Evolutionary conservation across 2,329 filamentous ascomycete species (phyloP).

Genomic region (Cladosporium cucumerinum): DNA sequence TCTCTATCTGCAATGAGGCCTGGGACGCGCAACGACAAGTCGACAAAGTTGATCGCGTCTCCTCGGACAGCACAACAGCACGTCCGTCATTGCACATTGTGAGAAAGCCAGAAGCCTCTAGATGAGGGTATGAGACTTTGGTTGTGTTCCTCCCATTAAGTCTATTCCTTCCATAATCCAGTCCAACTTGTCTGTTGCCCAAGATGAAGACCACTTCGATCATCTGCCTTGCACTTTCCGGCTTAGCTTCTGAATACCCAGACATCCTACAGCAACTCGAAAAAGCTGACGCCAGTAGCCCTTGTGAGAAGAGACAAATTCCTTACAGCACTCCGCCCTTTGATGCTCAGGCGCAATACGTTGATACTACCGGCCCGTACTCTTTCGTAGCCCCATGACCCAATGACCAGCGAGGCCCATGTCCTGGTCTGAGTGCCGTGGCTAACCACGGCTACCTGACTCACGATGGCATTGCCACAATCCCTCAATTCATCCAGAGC

Average conservation of each 20-base stretch:
- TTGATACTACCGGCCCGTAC: slow-evolving; percentile 25
- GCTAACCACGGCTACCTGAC: slow-evolving; percentile 35
- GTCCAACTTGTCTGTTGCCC: neutral
- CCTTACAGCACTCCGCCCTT: slow-evolving; percentile 22
- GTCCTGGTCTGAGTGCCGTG: slow-evolving; percentile 34
- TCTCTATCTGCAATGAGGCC: neutral
- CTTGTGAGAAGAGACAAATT: neutral
- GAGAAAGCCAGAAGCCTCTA: too few relatives aligned
- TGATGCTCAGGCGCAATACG: slow-evolving; percentile 30
- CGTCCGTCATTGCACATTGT: neutral
- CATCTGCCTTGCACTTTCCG: slow-evolving; percentile 18
- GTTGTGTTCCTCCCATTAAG: neutral
- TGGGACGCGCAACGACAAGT: neutral
- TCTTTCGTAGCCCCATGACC: slow-evolving; percentile 27
- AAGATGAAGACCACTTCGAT: slow-evolving; percentile 18
- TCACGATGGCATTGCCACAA: slow-evolving; percentile 34
- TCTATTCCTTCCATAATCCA: neutral
- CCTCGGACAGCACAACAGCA: neutral
- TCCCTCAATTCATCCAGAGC: slow-evolving; percentile 33
- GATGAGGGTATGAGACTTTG: neutral
- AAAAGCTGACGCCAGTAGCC: neutral
- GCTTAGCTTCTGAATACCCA: slow-evolving; percentile 21
- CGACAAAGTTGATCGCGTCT: neutral
- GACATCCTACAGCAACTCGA: slow-evolving; percentile 22
- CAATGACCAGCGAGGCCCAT: slow-evolving; percentile 32